Percentiles rank a stretch among this genome's conserved stretches.
These are phyloP conservation scores for Thalassiosira gravida DNA, from an alignment of 352 stramenopile genomes.

Conservation along the genomic window DNA sequence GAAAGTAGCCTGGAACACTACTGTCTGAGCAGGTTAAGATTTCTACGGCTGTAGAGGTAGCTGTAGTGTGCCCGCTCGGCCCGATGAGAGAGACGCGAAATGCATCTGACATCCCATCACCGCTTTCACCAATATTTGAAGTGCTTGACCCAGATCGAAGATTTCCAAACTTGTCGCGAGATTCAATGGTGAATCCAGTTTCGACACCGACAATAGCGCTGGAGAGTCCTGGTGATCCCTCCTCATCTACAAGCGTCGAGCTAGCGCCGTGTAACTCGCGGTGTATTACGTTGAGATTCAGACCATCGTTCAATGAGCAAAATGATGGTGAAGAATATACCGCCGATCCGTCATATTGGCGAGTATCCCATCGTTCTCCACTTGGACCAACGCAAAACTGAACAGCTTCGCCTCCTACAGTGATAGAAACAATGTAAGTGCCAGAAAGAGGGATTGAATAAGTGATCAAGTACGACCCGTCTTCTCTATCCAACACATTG, in stretches of 20 bases:
- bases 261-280: slow-evolving; percentile 88
- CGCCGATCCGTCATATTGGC: slow-evolving; percentile 79
- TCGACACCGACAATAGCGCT: slow-evolving; percentile 87
- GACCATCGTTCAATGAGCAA: slow-evolving; percentile 67
- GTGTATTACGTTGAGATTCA: slow-evolving; percentile 89
- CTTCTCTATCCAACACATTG: slow-evolving; percentile 74
- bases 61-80: slow-evolving; percentile 79
- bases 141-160: slow-evolving; percentile 84
- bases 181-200: slow-evolving; percentile 89
- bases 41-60: slow-evolving; percentile 91
- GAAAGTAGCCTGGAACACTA: slow-evolving; percentile 79
- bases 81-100: slow-evolving; percentile 90
- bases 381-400: slow-evolving; percentile 88
- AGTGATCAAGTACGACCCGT: slow-evolving; percentile 90
- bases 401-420: slow-evolving; percentile 88
- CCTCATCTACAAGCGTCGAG: slow-evolving; percentile 88
- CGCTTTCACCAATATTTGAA: slow-evolving; percentile 77
- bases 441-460: slow-evolving; percentile 92
- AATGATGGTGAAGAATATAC: slow-evolving; percentile 74
- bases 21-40: slow-evolving; percentile 81
- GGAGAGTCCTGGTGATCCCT: slow-evolving; percentile 83
- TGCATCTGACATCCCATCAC: slow-evolving; percentile 89
- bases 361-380: slow-evolving; percentile 62
- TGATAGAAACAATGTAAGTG: slow-evolving; percentile 87
- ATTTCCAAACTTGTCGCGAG: slow-evolving; percentile 93